Conservation (phyloP, 2,329 filamentous ascomycete species). For the Mollisia scopiformis region DNA sequence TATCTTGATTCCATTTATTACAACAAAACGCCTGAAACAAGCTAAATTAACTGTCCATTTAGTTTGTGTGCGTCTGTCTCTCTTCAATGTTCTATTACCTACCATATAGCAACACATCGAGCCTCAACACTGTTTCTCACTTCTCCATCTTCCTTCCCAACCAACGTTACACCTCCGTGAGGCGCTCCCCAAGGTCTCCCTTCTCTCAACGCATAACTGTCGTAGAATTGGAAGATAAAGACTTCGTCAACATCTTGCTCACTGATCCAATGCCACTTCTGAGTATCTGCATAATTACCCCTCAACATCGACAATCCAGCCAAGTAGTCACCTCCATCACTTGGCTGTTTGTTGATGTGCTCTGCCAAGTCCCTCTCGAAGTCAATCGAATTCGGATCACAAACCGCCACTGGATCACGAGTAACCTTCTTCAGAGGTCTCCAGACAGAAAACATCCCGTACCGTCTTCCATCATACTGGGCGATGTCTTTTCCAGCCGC, state of each 20-base stretch:
- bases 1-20: too few species aligned
- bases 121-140: slow-evolving; percentile 9
- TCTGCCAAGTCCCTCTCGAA: slow-evolving; percentile 4
- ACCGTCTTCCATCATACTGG: slow-evolving; percentile 1
- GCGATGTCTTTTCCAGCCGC: slow-evolving; percentile 3
- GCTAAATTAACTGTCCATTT: too few species aligned
- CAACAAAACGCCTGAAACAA: too few species aligned
- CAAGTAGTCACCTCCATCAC: slow-evolving; percentile 3
- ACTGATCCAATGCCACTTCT: slow-evolving; percentile 13
- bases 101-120: slow-evolving; percentile 9
- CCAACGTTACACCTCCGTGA: slow-evolving; percentile 1
- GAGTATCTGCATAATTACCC: slow-evolving; percentile 3
- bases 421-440: slow-evolving; percentile 5
- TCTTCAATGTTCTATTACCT: too few species aligned
- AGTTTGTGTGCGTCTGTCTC: too few species aligned
- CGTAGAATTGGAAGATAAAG: slow-evolving; percentile 9
- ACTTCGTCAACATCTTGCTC: slow-evolving; percentile 12
- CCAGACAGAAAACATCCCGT: slow-evolving; percentile 7
- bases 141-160: slow-evolving; percentile 5
- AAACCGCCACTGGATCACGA: slow-evolving; percentile 6
- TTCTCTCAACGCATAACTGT: slow-evolving; percentile 8
- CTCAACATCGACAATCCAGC: slow-evolving; percentile 6
- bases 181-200: slow-evolving; percentile 5
- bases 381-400: slow-evolving; percentile 4
- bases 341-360: slow-evolving; percentile 10